Evolutionary conservation across 2,329 filamentous ascomycete species (phyloP), one percentile per base, ranked within the genome.

Genomic region (Paraconiothyrium brasiliense): DNA sequence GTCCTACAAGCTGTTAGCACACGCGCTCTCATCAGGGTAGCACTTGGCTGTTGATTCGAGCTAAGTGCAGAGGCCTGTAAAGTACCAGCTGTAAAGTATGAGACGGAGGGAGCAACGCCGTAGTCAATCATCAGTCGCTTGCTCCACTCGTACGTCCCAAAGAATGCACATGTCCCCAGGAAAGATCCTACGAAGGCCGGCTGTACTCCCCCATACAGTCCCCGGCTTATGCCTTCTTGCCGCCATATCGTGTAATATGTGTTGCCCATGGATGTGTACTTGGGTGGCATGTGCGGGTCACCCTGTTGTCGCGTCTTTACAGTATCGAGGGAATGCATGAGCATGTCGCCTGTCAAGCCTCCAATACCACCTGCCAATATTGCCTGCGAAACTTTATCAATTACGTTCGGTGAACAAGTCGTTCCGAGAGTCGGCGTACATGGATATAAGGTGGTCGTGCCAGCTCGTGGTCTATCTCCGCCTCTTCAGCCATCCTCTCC

Each of bases 321-420:
- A 0, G 95, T 99, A 79, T 99, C 95, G 74, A 99, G 87, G 49
- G 94, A 98, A 82, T 99, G 95, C 95, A 99, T 99, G 68, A 99
- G 84, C 86, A 99, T 91, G 79, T 99, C 95, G 61, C 96, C 95
- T 59, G 91, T 96, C 16, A 92, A 94, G 57, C 95, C 95, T 74
- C 96, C 95, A 57, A 96, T 84, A 62, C 94, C 95, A 74, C 95
- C 95, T 37, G 95, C 95, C 74, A 99, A 85, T 94, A 98, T 99
- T 77, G 92, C 90, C 93, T 97, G 67, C 63, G 62, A 55, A 58
- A 22, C 22, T 60, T 41, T 24, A 68, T 76, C 72, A 76, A 73
- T 64, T 60, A 52, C 41, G 58, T 60, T 63, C 57, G 20, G 10
- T 27, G 27, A 39, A 13, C 22, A 24, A 20, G 16, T n/a, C 16